Conservation (phyloP, 306 rosid genomes). For the Prunus padus region DNA sequence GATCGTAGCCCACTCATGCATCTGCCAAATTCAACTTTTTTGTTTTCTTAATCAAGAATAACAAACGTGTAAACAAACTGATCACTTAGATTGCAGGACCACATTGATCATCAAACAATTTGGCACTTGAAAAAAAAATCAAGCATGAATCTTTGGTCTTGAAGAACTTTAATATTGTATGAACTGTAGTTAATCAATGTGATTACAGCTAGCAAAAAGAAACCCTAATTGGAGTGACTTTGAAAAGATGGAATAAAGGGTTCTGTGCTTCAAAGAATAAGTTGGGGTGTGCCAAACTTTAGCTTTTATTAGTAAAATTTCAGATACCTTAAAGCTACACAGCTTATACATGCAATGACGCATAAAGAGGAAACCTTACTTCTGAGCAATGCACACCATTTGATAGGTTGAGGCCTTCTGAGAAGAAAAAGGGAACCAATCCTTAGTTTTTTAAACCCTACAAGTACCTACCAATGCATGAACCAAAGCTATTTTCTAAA, state of each 20-base stretch:
- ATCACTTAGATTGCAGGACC: background rate
- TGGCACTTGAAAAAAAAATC: background rate
- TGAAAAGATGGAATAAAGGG: slow-evolving; percentile 25
- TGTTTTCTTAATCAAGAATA: slow-evolving; percentile 1
- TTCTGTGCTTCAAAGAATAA: slow-evolving; percentile 9
- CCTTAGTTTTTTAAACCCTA: slow-evolving; percentile 13
- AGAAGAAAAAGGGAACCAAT: slow-evolving; percentile 23
- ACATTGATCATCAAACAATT: slow-evolving; percentile 3
- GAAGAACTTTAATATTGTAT: background rate
- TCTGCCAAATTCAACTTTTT: background rate
- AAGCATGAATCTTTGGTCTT: background rate
- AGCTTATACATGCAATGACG: slow-evolving; percentile 37
- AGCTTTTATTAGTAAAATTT: slow-evolving; percentile 9
- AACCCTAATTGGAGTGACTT: slow-evolving; percentile 18
- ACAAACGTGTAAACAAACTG: background rate
- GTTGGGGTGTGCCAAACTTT: slow-evolving; percentile 37
- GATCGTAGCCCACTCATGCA: background rate
- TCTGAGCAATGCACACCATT: background rate
- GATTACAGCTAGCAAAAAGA: slow-evolving; percentile 43
- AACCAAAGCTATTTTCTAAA: background rate
- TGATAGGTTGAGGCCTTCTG: background rate
- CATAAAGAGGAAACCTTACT: slow-evolving; percentile 1
- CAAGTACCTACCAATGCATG: background rate
- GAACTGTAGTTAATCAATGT: slow-evolving; percentile 6
- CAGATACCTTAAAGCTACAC: slow-evolving; percentile 40